These are phyloP conservation scores for Quercus alba DNA, from an alignment of 306 rosid species.

Conservation along the genomic window DNA sequence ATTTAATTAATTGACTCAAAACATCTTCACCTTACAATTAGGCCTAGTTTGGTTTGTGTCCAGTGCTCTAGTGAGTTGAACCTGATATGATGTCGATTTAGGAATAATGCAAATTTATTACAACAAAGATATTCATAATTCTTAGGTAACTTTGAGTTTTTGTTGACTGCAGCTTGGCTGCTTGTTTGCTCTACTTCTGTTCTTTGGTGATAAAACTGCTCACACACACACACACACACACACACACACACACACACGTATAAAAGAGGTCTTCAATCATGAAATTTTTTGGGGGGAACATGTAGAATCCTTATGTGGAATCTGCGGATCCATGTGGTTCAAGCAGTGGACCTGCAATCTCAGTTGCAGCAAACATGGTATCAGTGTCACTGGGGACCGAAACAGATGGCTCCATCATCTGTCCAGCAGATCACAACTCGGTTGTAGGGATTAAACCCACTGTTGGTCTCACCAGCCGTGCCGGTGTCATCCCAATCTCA, in stretches of 20 bases:
- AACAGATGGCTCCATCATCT: conserved; percentile 54
- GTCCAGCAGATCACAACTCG: conserved; percentile 59
- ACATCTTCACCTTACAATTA: too few relatives aligned
- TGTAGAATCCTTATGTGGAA: conserved; percentile 62
- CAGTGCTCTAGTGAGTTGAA: too few relatives aligned
- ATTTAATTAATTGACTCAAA: too few relatives aligned
- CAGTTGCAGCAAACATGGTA: conserved; percentile 66
- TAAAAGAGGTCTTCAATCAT: too few relatives aligned
- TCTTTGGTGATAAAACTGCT: too few relatives aligned
- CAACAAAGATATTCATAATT: too few relatives aligned
- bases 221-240: too few relatives aligned
- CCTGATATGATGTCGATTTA: too few relatives aligned
- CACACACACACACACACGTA: fast-evolving
- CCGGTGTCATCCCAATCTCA: conserved; percentile 55
- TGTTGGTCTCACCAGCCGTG: conserved; percentile 68
- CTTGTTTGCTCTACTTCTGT: too few relatives aligned
- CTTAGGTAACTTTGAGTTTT: not conserved
- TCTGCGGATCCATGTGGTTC: conserved; percentile 54
- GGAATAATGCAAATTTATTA: too few relatives aligned
- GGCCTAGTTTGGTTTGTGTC: too few relatives aligned
- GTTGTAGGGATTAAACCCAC: conserved; percentile 76
- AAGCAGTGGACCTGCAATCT: conserved; percentile 60
- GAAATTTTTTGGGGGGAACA: not conserved
- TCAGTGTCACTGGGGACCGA: conserved; percentile 65
- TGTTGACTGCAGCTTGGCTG: too few relatives aligned